Percentiles rank a stretch among this genome's conserved stretches.
Conservation (phyloP, 148 eudicot genomes). For the Mesembryanthemum crystallinum region DNA sequence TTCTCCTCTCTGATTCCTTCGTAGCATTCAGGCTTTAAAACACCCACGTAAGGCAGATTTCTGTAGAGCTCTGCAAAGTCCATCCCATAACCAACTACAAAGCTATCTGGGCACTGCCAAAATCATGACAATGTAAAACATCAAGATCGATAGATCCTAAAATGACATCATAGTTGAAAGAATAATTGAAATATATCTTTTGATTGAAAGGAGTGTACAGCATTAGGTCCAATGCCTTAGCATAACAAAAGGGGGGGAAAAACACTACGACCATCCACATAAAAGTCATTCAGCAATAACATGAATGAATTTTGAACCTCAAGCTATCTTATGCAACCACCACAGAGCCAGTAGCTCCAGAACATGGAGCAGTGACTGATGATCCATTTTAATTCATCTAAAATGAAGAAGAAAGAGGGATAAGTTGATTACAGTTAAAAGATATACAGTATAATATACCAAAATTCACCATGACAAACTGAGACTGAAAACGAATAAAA, state of each 20-base stretch:
- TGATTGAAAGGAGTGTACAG: too few species aligned
- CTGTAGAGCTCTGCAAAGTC: conserved; percentile 78
- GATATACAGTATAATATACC: too few species aligned
- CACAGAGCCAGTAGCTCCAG: background rate
- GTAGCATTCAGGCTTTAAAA: conserved; percentile 81
- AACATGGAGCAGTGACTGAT: background rate
- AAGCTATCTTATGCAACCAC: background rate
- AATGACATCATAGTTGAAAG: too few species aligned
- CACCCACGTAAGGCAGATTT: conserved; percentile 84
- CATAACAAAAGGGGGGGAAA: too few species aligned
- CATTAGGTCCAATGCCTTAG: too few species aligned
- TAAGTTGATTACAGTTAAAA: background rate
- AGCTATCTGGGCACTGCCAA: conserved; percentile 74
- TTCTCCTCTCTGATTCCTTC: conserved; percentile 12
- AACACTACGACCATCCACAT: too few species aligned
- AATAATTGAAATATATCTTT: too few species aligned
- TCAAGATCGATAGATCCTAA: background rate
- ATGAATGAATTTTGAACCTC: too few species aligned
- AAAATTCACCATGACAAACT: background rate
- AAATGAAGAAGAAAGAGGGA: background rate
- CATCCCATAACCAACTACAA: conserved; percentile 89
- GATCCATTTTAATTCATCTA: background rate
- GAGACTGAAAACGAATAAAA: background rate
- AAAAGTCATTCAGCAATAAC: too few species aligned
- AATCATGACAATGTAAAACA: conserved; percentile 11